These are phyloP conservation scores for Penicillium canescens DNA, from an alignment of 495 filamentous ascomycete species.

Conservation along the genomic window DNA sequence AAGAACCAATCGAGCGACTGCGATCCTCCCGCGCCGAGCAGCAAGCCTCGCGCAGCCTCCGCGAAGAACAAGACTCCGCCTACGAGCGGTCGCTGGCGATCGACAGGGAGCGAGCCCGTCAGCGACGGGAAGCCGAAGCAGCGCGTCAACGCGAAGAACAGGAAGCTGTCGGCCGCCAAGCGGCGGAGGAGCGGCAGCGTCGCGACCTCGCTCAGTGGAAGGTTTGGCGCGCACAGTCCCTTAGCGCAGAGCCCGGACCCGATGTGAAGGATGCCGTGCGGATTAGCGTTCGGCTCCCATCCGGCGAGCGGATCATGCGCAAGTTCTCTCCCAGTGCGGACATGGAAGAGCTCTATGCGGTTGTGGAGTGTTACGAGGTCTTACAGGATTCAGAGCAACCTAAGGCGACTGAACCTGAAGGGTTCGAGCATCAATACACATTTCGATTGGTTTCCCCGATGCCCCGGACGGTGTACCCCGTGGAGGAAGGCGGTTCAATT, in stretches of 20 bases:
- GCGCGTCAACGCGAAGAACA: constrained; percentile 61
- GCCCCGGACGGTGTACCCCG: constrained; percentile 75
- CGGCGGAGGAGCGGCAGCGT: constrained; percentile 58
- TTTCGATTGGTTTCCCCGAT: constrained; percentile 83
- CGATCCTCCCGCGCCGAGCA: constrained; percentile 72
- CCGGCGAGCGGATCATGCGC: constrained; percentile 71
- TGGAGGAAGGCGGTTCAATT: constrained; percentile 63
- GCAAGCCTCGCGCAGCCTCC: constrained; percentile 71
- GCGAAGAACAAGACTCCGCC: constrained; percentile 83
- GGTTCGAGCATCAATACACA: constrained; percentile 73
- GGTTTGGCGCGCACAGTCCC: constrained; percentile 69
- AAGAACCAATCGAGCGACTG: constrained; percentile 65
- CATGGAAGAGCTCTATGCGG: constrained; percentile 92
- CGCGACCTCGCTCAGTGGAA: constrained; percentile 71
- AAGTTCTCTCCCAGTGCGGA: constrained; percentile 63
- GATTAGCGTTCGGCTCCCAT: constrained; percentile 76
- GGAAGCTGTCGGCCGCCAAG: constrained; percentile 62
- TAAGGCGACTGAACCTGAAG: constrained; percentile 53
- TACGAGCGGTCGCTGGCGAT: constrained; percentile 88
- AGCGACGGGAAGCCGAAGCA: constrained; percentile 72
- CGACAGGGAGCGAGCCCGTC: constrained; percentile 78
- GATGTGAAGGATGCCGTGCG: constrained; percentile 70
- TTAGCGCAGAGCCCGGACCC: constrained; percentile 66
- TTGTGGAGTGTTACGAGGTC: constrained; percentile 87
- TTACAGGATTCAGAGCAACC: constrained; percentile 35